Evolutionary conservation across 1,139 yeast species (phyloP).

Genomic region (Zhuliangozyma parablackwelliae): DNA sequence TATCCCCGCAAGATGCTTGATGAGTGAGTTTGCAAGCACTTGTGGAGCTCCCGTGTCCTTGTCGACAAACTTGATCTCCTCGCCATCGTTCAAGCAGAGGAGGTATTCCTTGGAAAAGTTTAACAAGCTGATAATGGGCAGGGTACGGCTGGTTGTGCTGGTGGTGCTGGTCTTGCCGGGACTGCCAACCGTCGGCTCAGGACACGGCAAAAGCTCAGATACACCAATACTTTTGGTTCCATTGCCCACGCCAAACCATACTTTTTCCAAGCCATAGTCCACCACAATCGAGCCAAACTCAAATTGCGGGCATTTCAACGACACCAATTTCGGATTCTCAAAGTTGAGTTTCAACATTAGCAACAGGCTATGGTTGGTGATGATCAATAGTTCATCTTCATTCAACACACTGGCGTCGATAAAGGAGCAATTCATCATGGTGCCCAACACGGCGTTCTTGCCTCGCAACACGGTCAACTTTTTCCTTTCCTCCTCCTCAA

Average conservation of each 20-base stretch:
- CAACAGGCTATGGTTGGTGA: slow-evolving; percentile 41
- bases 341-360: slow-evolving; percentile 24
- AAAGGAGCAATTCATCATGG: slow-evolving; percentile 44
- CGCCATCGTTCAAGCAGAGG: slow-evolving; percentile 26
- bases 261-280: slow-evolving; percentile 17
- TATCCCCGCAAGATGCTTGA: slow-evolving; percentile 34
- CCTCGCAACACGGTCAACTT: slow-evolving; percentile 44
- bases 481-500: slow-evolving; percentile 18
- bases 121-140: slow-evolving; percentile 10
- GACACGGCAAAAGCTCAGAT: background rate
- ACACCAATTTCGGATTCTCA: slow-evolving; percentile 19
- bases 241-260: slow-evolving; percentile 19
- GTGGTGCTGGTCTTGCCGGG: background rate
- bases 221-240: background rate
- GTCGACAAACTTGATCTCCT: slow-evolving; percentile 25
- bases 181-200: background rate
- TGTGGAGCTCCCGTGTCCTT: slow-evolving; percentile 9
- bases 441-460: slow-evolving; percentile 53
- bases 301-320: slow-evolving; percentile 14
- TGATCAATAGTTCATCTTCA: slow-evolving; percentile 36
- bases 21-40: slow-evolving; percentile 28
- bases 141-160: background rate
- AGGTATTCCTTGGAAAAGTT: slow-evolving; percentile 16
- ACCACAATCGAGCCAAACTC: slow-evolving; percentile 15
- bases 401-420: slow-evolving; percentile 32